phyloP scores from a whole-genome alignment of 805 yeast genomes.

The Yamadazyma philogaea region DNA sequence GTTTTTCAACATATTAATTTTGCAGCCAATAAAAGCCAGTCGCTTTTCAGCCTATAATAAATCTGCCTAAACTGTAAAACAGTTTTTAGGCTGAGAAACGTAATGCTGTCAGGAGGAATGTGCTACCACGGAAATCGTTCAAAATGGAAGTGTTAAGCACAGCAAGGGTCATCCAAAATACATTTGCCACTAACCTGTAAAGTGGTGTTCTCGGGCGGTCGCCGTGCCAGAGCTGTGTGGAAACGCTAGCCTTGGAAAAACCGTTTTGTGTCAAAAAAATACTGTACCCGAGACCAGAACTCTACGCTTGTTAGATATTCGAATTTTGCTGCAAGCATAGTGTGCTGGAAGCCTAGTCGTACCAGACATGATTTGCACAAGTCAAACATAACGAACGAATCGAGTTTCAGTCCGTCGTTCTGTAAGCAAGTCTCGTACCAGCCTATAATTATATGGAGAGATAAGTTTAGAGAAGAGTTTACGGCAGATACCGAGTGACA shows the following conservation, averaged over 20 bases:
- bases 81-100: background rate
- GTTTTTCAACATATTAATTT: background rate
- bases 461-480: no score
- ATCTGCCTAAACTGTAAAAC: background rate
- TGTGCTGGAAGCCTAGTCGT: no score
- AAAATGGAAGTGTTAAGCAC: no score
- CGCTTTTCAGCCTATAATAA: background rate
- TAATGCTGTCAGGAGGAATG: no score
- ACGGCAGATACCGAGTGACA: no score
- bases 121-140: no score
- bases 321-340: no score
- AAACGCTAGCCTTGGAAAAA: background rate
- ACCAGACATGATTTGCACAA: no score
- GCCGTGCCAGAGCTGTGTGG: background rate
- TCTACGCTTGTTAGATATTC: no score
- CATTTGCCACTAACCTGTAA: no score
- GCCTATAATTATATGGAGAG: background rate
- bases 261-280: background rate
- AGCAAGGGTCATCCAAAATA: background rate
- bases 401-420: background rate
- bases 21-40: background rate
- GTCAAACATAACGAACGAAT: no score
- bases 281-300: background rate
- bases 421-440: background rate
- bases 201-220: background rate